A percentile compares a stretch with the other conserved stretches of the same genome.
These are phyloP conservation scores for Ceratocystis lukuohia DNA, from an alignment of 2,329 filamentous ascomycete species.

Conservation along the genomic window DNA sequence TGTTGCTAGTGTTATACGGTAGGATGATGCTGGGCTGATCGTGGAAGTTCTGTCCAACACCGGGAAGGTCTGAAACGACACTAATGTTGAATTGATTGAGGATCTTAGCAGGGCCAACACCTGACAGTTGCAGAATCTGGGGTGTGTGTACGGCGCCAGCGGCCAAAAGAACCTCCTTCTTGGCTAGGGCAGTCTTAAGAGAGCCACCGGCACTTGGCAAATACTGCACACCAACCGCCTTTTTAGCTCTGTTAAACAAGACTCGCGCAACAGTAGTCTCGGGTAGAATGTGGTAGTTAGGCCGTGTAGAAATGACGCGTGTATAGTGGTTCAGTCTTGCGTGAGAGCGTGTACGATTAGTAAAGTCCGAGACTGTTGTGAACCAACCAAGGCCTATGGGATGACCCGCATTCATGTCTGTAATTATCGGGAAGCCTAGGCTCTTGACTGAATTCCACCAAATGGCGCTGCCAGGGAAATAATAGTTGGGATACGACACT, in stretches of 20 bases:
- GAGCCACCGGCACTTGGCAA: conserved; percentile 28
- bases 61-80: conserved; percentile 32
- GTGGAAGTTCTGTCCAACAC: conserved; percentile 36
- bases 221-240: conserved; percentile 47
- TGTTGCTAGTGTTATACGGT: conserved; percentile 23
- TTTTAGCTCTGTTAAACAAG: conserved; percentile 37
- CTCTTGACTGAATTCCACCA: conserved; percentile 39
- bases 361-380: conserved; percentile 25
- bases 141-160: conserved; percentile 32
- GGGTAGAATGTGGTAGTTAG: conserved; percentile 46
- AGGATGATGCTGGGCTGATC: conserved; percentile 28
- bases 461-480: conserved; percentile 27
- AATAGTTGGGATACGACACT: conserved; percentile 29
- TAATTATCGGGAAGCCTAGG: conserved; percentile 39
- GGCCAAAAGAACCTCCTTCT: conserved; percentile 31
- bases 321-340: conserved; percentile 25
- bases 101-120: conserved; percentile 31
- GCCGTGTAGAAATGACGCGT: conserved; percentile 29
- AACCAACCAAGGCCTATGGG: conserved; percentile 24
- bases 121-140: conserved; percentile 38
- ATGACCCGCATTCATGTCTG: conserved; percentile 26
- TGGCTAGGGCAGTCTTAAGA: conserved; percentile 14
- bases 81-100: conserved; percentile 30
- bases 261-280: conserved; percentile 44
- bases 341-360: conserved; percentile 25